Conservation (phyloP, 345 rosid genomes). For the Citrus medica region DNA sequence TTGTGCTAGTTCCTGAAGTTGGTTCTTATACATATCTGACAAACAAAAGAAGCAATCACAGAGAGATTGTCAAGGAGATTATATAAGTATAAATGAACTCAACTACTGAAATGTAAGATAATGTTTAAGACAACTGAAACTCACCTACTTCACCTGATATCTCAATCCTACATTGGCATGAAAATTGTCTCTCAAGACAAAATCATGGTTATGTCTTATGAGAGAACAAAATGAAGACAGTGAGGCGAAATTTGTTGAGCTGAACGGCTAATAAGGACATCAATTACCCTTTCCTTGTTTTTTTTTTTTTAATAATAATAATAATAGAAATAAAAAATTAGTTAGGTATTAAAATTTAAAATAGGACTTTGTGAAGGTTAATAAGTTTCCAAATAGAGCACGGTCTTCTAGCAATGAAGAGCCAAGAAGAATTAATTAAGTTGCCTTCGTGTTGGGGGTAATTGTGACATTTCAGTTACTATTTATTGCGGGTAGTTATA, state of each 20-base stretch:
- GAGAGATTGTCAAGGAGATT: not conserved
- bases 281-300: not conserved
- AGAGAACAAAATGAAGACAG: slow-evolving; percentile 7
- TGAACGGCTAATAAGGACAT: not conserved
- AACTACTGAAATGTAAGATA: slow-evolving; percentile 5
- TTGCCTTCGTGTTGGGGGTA: slow-evolving; percentile 4
- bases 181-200: slow-evolving; percentile 14
- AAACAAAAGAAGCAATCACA: not conserved
- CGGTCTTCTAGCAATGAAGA: slow-evolving; percentile 9
- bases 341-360: slow-evolving; percentile 2
- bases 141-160: slow-evolving; percentile 33
- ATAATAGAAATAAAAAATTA: not conserved
- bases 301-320: too few species aligned
- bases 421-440: not conserved
- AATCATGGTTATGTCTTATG: not conserved
- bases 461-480: not conserved
- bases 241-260: slow-evolving; percentile 7
- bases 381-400: not conserved
- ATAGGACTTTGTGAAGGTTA: not conserved
- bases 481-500: not conserved
- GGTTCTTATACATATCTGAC: slow-evolving; percentile 67
- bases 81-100: not conserved
- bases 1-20: slow-evolving; percentile 74
- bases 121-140: slow-evolving; percentile 8
- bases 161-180: slow-evolving; percentile 27